These are phyloP conservation scores for Aphanomyces stellatus DNA, from an alignment of 352 stramenopile species.

Conservation along the genomic window DNA sequence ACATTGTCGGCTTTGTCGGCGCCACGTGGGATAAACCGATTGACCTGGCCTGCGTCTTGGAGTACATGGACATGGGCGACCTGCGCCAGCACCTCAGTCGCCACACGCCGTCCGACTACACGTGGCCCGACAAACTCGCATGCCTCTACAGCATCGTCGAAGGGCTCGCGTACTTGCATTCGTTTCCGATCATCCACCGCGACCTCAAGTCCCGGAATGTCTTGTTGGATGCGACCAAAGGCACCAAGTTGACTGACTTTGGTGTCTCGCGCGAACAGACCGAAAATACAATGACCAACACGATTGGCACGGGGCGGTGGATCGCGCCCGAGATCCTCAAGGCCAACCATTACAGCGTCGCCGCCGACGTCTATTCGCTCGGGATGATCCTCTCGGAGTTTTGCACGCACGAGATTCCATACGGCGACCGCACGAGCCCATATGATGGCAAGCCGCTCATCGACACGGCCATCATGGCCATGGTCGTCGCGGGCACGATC, in stretches of 20 bases:
- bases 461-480: constrained; percentile 44
- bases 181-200: constrained; percentile 31
- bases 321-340: constrained; percentile 19
- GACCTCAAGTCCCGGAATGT: constrained; percentile 43
- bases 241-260: constrained; percentile 42
- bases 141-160: constrained; percentile 32
- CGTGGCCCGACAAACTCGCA: constrained; percentile 19
- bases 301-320: constrained; percentile 4
- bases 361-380: constrained; percentile 12
- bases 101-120: constrained; percentile 13
- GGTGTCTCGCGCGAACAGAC: constrained; percentile 33
- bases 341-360: constrained; percentile 9
- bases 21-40: constrained; percentile 46
- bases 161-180: constrained; percentile 37
- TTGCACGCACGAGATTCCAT: constrained; percentile 12
- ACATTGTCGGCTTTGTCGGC: constrained; percentile 42
- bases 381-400: constrained; percentile 11
- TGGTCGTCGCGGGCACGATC: constrained; percentile 36
- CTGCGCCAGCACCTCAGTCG: constrained; percentile 32
- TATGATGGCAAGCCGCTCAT: constrained; percentile 27
- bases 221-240: constrained; percentile 26
- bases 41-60: constrained; percentile 35
- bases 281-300: constrained; percentile 13
- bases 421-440: not conserved
- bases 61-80: constrained; percentile 43